Percentiles rank a stretch among this genome's conserved stretches.
These are phyloP conservation scores for Grigorovia transvaalensis DNA, from an alignment of 805 yeast genomes.

Conservation along the genomic window DNA sequence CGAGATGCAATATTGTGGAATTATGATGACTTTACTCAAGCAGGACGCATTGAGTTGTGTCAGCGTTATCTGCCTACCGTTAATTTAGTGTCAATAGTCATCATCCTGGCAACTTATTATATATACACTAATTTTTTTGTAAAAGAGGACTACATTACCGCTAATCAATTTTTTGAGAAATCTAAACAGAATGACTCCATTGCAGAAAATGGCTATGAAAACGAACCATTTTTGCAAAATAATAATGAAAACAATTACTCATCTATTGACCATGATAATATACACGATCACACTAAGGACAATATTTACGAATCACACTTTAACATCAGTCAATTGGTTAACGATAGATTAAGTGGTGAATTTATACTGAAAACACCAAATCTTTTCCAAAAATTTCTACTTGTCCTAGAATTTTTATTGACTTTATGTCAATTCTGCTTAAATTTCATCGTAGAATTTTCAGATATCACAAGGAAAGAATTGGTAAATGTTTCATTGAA, in stretches of 20 bases:
- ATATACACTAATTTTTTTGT: conserved; percentile 9
- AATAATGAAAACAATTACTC: not conserved
- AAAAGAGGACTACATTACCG: conserved; percentile 1
- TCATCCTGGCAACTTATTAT: conserved; percentile 13
- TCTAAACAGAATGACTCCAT: not conserved
- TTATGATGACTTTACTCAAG: conserved; percentile 50
- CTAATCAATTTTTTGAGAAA: not conserved
- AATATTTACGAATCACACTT: not conserved
- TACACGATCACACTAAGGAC: not conserved
- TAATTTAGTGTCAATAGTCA: conserved; percentile 2
- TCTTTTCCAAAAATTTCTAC: conserved; percentile 42
- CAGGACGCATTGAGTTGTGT: conserved; percentile 32
- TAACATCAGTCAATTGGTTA: conserved; percentile 17
- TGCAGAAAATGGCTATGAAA: conserved; percentile 10
- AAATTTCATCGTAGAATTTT: conserved; percentile 24
- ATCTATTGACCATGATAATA: not conserved
- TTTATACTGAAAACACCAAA: conserved; percentile 39
- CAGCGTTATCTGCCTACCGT: not conserved
- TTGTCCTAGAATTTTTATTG: conserved; percentile 38
- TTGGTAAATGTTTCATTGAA: conserved; percentile 14
- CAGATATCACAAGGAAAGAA: conserved; percentile 5
- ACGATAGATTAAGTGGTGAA: conserved; percentile 54
- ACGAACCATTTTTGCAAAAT: conserved; percentile 14
- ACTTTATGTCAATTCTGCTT: conserved; percentile 34
- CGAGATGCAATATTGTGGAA: conserved; percentile 34